These are phyloP conservation scores for Annulohypoxylon nitens DNA, from an alignment of 495 filamentous ascomycete species.

Conservation along the genomic window DNA sequence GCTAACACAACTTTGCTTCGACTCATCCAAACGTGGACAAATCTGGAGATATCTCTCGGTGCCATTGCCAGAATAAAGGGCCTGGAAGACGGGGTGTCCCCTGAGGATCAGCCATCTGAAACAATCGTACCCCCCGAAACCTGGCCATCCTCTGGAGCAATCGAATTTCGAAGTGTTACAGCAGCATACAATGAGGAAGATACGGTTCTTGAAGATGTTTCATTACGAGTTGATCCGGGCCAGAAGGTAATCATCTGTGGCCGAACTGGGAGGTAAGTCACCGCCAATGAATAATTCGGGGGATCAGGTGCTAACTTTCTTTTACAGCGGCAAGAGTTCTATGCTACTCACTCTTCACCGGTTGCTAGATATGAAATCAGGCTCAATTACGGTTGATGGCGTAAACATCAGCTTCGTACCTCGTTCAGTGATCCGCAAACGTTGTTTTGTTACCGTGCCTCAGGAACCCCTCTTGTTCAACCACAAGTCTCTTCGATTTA, in stretches of 20 bases:
- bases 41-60: conserved; percentile 59
- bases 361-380: conserved; percentile 50
- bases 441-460: conserved; percentile 56
- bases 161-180: conserved; percentile 60
- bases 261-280: conserved; percentile 50
- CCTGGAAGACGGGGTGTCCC: conserved; percentile 63
- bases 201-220: conserved; percentile 59
- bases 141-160: conserved; percentile 60
- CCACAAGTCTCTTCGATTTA: conserved; percentile 61
- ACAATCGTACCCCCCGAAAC: conserved; percentile 63
- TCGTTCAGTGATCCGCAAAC: conserved; percentile 52
- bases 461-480: conserved; percentile 64
- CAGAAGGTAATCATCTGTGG: conserved; percentile 69
- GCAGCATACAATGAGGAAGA: conserved; percentile 52
- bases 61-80: conserved; percentile 67
- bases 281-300: background rate
- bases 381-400: conserved; percentile 61
- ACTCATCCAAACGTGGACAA: conserved; percentile 56
- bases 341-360: conserved; percentile 57
- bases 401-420: conserved; percentile 56
- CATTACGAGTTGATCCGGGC: conserved; percentile 64
- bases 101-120: conserved; percentile 63
- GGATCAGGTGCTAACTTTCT: conserved; percentile 11
- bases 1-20: conserved; percentile 52
- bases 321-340: conserved; percentile 58